Base-by-base conservation (phyloP, 2,329 filamentous ascomycete species). In the Apiospora aurea region DNA sequence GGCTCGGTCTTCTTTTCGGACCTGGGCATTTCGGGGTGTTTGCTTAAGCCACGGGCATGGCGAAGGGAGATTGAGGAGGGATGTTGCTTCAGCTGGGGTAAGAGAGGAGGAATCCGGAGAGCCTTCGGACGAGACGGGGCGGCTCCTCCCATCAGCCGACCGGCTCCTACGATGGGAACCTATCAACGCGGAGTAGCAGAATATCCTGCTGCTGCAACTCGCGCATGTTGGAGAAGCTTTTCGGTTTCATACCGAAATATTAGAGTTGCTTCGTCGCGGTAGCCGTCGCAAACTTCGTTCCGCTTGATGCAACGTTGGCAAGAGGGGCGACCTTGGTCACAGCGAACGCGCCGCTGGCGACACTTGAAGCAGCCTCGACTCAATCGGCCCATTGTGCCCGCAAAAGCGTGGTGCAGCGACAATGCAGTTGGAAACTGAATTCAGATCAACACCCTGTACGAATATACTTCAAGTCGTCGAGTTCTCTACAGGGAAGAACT, bases 291-390 rank as follows among this genome's bases (percentile, higher is more conserved):
- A 11, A 80, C 69, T 70, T 83, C 82, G 46, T 79, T 77, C 57
- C 81, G 82, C 21, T 78, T 76, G 57, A 83, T 73, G 64, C 82
- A 84, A 46, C 81, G 81, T 44, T 79, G 78, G 47, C 82, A 84
- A 2, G 77, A 77, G 8, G 82, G 82, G 2, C 77, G 78, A 1
- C 77, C 76, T 47, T 81, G 74, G 68, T 84, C 82, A 64, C 81
- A 83, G 57, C 75, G 73, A 38, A 77, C 75, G 10, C 73, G 72
- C 49, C 67, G 68, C 26, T 71, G 38, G 18, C 66, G 71, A 24
- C 67, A 71, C 21, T 44, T 49, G 7, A 69, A 24, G 21, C 64
- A 69, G 4, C 64, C 64, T 49, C 66, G 47, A 44, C 71, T 71
- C 13, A 70, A 41, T 7, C 69, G 69, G 7, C 69, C 61, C 66